Evolutionary conservation across 176 grass and related monocot species (phyloP).

Genomic region (Musa troglodytarum): DNA sequence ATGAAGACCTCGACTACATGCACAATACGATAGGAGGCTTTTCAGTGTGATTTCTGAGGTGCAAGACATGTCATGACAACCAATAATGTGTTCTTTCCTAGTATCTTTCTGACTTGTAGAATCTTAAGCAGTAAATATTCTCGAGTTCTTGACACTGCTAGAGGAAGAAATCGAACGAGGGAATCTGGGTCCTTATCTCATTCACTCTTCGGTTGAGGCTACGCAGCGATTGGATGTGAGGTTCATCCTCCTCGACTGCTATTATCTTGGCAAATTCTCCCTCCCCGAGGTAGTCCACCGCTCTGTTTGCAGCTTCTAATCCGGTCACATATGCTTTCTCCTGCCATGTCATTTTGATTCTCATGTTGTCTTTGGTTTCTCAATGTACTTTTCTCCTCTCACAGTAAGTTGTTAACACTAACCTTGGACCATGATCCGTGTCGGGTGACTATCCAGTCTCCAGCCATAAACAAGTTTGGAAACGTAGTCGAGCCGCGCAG

Average conservation of each 20-base stretch:
- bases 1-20: too few species aligned
- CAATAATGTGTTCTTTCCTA: too few species aligned
- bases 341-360: conserved; percentile 17
- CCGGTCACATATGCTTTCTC: conserved; percentile 89
- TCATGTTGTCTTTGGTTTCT: background rate
- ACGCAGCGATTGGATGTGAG: conserved; percentile 51
- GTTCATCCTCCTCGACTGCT: conserved; percentile 68
- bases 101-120: too few species aligned
- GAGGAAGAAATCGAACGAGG: conserved; percentile 59
- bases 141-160: background rate
- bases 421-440: conserved; percentile 92
- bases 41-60: too few species aligned
- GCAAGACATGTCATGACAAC: too few species aligned
- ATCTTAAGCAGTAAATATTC: too few species aligned
- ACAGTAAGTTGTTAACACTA: background rate
- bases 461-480: conserved; percentile 75
- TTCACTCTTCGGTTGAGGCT: conserved; percentile 54
- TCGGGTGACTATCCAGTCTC: conserved; percentile 83
- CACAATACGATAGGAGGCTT: too few species aligned
- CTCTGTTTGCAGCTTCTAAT: conserved; percentile 80
- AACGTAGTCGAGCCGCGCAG: conserved; percentile 57
- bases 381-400: background rate
- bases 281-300: conserved; percentile 51
- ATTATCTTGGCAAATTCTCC: conserved; percentile 91
- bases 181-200: conserved; percentile 53